Conservation (phyloP, 2,329 filamentous ascomycete species). For the Penicillium sumatraense region DNA sequence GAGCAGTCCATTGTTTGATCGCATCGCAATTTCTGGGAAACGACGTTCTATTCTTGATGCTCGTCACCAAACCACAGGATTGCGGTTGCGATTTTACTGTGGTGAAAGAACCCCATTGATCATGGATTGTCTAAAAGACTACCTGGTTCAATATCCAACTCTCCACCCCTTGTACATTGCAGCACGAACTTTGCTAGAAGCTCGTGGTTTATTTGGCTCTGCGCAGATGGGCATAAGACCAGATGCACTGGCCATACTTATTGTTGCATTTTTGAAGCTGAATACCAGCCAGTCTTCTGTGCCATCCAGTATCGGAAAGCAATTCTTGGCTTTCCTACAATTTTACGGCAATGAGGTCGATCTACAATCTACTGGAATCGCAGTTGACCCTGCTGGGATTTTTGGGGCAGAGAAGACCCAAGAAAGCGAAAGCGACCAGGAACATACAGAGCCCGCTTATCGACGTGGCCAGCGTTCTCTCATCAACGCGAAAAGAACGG, state of each 20-base stretch:
- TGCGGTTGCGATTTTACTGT: slow-evolving; percentile 59
- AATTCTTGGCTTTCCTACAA: slow-evolving; percentile 54
- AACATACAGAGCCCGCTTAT: slow-evolving; percentile 26
- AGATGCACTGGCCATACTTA: slow-evolving; percentile 61
- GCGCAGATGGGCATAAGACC: slow-evolving; percentile 56
- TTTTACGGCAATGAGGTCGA: slow-evolving; percentile 55
- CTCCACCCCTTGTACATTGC: slow-evolving; percentile 56
- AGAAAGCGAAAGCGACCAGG: slow-evolving; percentile 3
- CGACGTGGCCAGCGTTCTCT: slow-evolving; percentile 47
- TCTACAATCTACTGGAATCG: slow-evolving; percentile 52
- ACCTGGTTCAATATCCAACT: slow-evolving; percentile 54
- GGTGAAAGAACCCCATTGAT: slow-evolving; percentile 45
- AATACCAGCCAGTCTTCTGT: slow-evolving; percentile 38
- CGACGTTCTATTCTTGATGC: slow-evolving; percentile 38
- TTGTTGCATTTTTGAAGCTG: slow-evolving; percentile 58
- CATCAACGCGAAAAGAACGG: slow-evolving; percentile 35
- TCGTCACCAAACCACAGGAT: slow-evolving; percentile 52
- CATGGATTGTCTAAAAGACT: slow-evolving; percentile 50
- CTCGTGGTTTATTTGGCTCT: slow-evolving; percentile 55
- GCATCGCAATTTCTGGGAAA: slow-evolving; percentile 27
- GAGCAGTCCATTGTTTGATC: slow-evolving; percentile 23
- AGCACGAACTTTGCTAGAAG: slow-evolving; percentile 56
- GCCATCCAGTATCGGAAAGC: slow-evolving; percentile 41
- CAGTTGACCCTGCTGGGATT: slow-evolving; percentile 52
- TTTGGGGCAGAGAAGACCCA: slow-evolving; percentile 38